Base-by-base conservation (phyloP, 495 filamentous ascomycete species). In the Penicillium dipodomyicola region DNA sequence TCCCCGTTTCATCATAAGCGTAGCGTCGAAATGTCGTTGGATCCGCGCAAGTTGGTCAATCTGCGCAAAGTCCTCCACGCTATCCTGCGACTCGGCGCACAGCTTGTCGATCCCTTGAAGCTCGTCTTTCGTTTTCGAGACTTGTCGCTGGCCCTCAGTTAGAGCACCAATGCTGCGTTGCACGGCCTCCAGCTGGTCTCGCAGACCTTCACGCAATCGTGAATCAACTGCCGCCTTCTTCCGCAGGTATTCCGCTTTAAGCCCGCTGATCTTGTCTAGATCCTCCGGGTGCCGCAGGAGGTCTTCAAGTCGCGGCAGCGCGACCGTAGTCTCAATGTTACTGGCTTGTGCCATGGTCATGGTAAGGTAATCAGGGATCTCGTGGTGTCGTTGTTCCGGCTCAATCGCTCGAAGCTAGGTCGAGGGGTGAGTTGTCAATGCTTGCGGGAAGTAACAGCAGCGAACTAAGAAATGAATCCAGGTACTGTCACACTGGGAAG, bases 91-190 rank as follows among this genome's bases (percentile, higher is more conserved):
- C 70, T 97, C 95, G 57, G 90, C 89, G 75, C 94, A 97, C 49
- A 99, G 82, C 78, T 92, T 93, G 73, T 97, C 95, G 70, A 99
- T 97, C 73, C 94, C 94, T 78, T 92, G 88, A 80, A 99, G 92
- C 77, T 97, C 94, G 65, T 97, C 95, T 72, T 93, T 93, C 65
- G 96, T 96, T 59, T 85, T 83, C 58, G 88, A 85, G 12, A 97
- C 86, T 47, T 87, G 89, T 61, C 90, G 85, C 71, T 96, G 91
- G 48, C 91, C 92, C 72, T 96, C 91, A 40, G 81, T 82, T 56
- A 98, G 85, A 35, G 85, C 84, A 54, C 77, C 85, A 82, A 98
- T 96, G 67, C 95, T 94, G 48, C 85, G 79, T 74, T 97, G 91
- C 19, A 95, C 96, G 8, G 91, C 87, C 68, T 94, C 88, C 47